Evolutionary conservation across 2,329 filamentous ascomycete genomes (phyloP).

Genomic region (Arachnomyces sp.): DNA sequence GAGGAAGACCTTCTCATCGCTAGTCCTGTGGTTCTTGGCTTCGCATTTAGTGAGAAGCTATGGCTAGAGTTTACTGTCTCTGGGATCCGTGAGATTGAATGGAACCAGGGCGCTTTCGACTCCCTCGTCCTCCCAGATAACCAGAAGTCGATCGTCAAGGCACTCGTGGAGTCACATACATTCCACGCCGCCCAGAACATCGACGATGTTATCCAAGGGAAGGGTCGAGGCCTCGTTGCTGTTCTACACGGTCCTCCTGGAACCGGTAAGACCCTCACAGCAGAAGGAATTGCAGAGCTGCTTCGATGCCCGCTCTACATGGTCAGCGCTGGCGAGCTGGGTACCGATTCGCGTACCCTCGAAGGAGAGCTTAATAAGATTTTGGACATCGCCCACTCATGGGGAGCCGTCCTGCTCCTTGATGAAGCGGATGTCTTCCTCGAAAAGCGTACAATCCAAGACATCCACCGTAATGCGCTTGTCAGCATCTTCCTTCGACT

Average conservation of each 20-base stretch:
- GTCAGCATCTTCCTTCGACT: conserved; percentile 81
- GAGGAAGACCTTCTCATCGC: conserved; percentile 80
- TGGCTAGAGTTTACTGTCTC: conserved; percentile 85
- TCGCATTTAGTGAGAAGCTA: conserved; percentile 77
- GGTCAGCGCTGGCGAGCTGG: conserved; percentile 72
- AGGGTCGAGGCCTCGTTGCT: conserved; percentile 74
- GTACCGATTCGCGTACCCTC: conserved; percentile 64
- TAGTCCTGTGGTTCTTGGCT: conserved; percentile 76
- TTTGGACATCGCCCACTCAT: conserved; percentile 74
- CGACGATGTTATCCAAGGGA: conserved; percentile 73
- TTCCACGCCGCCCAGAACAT: conserved; percentile 74
- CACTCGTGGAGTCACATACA: conserved; percentile 75
- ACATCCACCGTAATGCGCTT: conserved; percentile 75
- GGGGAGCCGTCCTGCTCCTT: conserved; percentile 76
- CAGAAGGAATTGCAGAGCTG: conserved; percentile 76
- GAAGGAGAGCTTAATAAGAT: conserved; percentile 75
- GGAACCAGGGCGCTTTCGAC: conserved; percentile 75
- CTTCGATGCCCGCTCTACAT: conserved; percentile 76
- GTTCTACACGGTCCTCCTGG: conserved; percentile 80
- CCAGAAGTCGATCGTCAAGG: conserved; percentile 63
- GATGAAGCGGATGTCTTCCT: conserved; percentile 82
- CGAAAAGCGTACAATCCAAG: conserved; percentile 72
- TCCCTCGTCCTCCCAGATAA: conserved; percentile 63
- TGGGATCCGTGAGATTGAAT: conserved; percentile 69
- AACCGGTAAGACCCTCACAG: conserved; percentile 81